Evolutionary conservation across 805 yeast species (phyloP).

Genomic region (Cyberlindnera americana): DNA sequence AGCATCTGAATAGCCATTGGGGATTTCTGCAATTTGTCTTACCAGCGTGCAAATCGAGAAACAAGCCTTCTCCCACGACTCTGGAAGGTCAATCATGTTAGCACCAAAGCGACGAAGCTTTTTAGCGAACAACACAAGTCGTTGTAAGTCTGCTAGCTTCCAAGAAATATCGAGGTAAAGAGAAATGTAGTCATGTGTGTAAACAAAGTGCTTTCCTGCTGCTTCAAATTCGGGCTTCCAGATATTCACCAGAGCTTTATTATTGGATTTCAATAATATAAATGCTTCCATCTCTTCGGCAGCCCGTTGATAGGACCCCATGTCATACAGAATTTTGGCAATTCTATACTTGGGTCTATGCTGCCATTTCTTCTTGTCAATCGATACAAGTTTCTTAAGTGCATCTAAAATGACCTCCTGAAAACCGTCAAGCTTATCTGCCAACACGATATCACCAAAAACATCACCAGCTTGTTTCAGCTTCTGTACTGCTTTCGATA

Average conservation of each 20-base stretch:
- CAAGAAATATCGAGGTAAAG: constrained; percentile 58
- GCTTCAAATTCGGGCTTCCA: constrained; percentile 94
- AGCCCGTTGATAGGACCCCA: constrained; percentile 51
- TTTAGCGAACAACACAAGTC: constrained; percentile 58
- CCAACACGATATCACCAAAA: constrained; percentile 18
- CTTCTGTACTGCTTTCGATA: constrained; percentile 36
- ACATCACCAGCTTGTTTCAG: constrained; percentile 33
- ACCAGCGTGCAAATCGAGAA: constrained; percentile 48
- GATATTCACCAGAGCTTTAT: constrained; percentile 71
- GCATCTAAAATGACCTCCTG: constrained; percentile 42
- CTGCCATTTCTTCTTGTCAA: constrained; percentile 89
- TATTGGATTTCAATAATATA: constrained; percentile 61
- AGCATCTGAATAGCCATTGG: constrained; percentile 47
- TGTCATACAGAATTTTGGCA: constrained; percentile 56
- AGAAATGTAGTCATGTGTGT: constrained; percentile 63
- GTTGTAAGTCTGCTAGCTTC: constrained; percentile 50
- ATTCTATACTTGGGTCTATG: constrained; percentile 77
- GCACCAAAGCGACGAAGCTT: constrained; percentile 77
- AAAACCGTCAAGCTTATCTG: constrained; percentile 22
- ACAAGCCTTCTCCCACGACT: constrained; percentile 66
- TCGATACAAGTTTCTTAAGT: constrained; percentile 42
- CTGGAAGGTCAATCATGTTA: constrained; percentile 63
- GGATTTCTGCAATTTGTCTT: constrained; percentile 41
- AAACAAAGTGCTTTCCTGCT: constrained; percentile 89
- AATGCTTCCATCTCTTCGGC: constrained; percentile 58